These are phyloP conservation scores for Trichothecium roseum DNA, from an alignment of 2,329 filamentous ascomycete genomes.

Conservation along the genomic window DNA sequence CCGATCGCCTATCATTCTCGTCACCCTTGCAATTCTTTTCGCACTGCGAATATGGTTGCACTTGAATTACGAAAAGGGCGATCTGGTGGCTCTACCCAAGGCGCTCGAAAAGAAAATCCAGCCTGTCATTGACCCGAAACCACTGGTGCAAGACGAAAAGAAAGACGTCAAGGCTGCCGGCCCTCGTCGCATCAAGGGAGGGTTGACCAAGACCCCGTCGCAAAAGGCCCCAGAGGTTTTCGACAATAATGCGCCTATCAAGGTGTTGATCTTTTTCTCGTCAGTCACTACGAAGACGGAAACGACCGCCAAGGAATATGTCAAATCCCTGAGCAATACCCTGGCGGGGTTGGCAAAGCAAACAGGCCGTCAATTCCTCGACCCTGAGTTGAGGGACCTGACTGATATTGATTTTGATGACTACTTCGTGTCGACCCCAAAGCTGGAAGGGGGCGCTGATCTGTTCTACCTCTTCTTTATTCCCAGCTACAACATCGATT, in stretches of 20 bases:
- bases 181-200: slow-evolving; percentile 40
- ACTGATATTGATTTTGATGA: slow-evolving; percentile 88
- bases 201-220: slow-evolving; percentile 20
- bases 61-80: slow-evolving; percentile 19
- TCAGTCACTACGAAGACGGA: slow-evolving; percentile 80
- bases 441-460: slow-evolving; percentile 41
- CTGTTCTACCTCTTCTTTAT: slow-evolving; percentile 78
- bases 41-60: slow-evolving; percentile 32
- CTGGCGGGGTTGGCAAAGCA: slow-evolving; percentile 37
- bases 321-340: slow-evolving; percentile 39
- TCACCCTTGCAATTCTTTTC: slow-evolving; percentile 24
- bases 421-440: slow-evolving; percentile 73
- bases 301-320: slow-evolving; percentile 55
- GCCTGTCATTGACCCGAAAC: slow-evolving; percentile 3
- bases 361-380: slow-evolving; percentile 29
- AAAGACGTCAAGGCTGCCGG: slow-evolving; percentile 22
- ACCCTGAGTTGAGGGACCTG: slow-evolving; percentile 63
- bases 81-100: slow-evolving; percentile 26
- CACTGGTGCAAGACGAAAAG: slow-evolving; percentile 4
- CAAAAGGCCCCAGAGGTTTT: slow-evolving; percentile 13
- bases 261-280: slow-evolving; percentile 78
- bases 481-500: slow-evolving; percentile 93
- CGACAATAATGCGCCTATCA: slow-evolving; percentile 39
- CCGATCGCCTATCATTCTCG: slow-evolving; percentile 32
- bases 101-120: slow-evolving; percentile 15